Base-by-base conservation (phyloP, 495 filamentous ascomycete species). In the Aspergillus nidulans region DNA sequence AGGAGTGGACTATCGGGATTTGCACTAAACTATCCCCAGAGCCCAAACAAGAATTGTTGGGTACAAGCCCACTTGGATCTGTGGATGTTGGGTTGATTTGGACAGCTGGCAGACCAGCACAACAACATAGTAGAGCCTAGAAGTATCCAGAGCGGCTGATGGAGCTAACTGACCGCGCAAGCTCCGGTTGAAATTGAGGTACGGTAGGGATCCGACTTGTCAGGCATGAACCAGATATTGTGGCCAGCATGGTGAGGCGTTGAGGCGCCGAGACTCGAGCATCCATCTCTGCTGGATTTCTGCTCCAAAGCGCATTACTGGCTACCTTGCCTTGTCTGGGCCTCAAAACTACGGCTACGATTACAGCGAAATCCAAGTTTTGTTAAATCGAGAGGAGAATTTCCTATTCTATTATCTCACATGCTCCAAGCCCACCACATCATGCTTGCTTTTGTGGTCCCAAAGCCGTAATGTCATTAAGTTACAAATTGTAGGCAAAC, bases 391-490 rank as follows among this genome's bases (percentile, higher is more conserved):
- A 78, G 74, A 71, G 70, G 70, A 75, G 73, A 74, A 75, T 70
- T 66, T 75, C 70, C 62, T 64, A 65, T 71, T 75, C 70, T 75
- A 75, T 73, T 69, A 49, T 52, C 62, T 70, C 72, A 73, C 69
- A 73, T 67, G 69, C 66, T 70, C 72, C 68, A 71, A 65, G 61
- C 63, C 64, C 58, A 63, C 63, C 68, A 68, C 67, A 63, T 61
- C 61, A 66, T 67, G 70, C 69, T 70, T 39, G 45, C 66, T 75
- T 62, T 67, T 63, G 64, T 67, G 63, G 66, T 63, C 58, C 66
- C 64, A 67, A 69, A 68, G 69, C 72, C 70, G 70, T 68, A 55
- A 71, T 70, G 67, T 75, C 72, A 75, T 75, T 73, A 75, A 65
- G 61, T 72, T 75, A 75, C 72, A 63, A 74, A 65, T 34, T 62